These are phyloP conservation scores for Xeromyces bisporus DNA, from an alignment of 495 filamentous ascomycete species.

Conservation along the genomic window DNA sequence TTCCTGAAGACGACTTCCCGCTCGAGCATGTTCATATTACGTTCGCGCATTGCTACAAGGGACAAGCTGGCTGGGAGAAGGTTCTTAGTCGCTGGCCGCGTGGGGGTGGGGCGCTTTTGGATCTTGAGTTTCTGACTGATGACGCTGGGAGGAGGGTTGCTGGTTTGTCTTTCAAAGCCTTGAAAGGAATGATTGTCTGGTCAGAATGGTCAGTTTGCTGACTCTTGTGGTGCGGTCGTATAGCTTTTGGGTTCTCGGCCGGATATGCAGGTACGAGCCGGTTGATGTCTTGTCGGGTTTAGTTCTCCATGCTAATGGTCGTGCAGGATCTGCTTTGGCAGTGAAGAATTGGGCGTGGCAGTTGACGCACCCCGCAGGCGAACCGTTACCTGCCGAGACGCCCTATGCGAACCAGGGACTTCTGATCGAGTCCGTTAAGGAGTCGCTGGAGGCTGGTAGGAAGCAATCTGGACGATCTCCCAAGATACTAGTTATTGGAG, in stretches of 20 bases:
- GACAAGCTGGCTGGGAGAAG: constrained; percentile 70
- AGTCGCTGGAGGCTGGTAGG: constrained; percentile 41
- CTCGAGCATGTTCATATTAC: constrained; percentile 76
- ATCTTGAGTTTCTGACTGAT: constrained; percentile 85
- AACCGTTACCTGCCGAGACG: constrained; percentile 48
- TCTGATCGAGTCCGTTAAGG: constrained; percentile 57
- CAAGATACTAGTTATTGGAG: constrained; percentile 42
- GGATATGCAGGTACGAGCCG: constrained; percentile 62
- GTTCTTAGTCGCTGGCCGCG: constrained; percentile 67
- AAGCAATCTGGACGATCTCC: constrained; percentile 34
- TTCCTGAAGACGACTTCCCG: constrained; percentile 76
- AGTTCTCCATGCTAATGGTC: too few species aligned
- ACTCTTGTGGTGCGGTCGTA: constrained; percentile 3
- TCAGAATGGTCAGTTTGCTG: too few species aligned
- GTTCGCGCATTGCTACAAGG: constrained; percentile 75
- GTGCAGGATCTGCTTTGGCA: constrained; percentile 46
- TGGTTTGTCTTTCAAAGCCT: too few species aligned
- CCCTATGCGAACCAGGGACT: constrained; percentile 63
- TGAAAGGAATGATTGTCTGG: too few species aligned
- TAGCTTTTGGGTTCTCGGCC: constrained; percentile 56
- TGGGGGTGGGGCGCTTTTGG: constrained; percentile 69
- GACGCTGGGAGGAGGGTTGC: constrained; percentile 65
- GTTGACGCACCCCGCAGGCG: constrained; percentile 44
- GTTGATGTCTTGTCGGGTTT: too few species aligned
- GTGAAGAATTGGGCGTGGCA: constrained; percentile 85